Evolutionary conservation across 1,284 basidiomycete genomes (phyloP).

Genomic region (Gomphus sp.): DNA sequence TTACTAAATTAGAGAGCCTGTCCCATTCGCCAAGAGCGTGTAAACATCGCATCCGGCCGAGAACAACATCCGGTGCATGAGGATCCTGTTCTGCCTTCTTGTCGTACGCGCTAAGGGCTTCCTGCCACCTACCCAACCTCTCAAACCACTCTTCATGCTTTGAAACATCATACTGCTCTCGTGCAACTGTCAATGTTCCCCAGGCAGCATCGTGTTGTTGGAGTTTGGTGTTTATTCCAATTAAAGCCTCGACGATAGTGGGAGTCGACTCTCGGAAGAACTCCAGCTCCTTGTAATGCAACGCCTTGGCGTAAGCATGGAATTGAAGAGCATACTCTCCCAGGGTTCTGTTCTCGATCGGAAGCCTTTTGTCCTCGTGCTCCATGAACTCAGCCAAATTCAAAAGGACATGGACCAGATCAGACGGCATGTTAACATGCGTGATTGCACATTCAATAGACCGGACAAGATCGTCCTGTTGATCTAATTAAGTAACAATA

Average conservation of each 20-base stretch:
- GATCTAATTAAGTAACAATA: background rate
- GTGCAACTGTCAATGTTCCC: constrained; percentile 86
- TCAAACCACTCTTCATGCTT: constrained; percentile 98
- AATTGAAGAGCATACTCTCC: constrained; percentile 93
- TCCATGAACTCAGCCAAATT: constrained; percentile 99
- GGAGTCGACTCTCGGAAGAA: constrained; percentile 89
- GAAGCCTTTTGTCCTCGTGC: constrained; percentile 94
- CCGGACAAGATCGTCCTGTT: constrained; percentile 85
- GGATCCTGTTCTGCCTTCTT: constrained; percentile 67
- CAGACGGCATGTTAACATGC: constrained; percentile 71
- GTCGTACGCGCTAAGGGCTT: constrained; percentile 85
- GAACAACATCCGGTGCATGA: constrained; percentile 61
- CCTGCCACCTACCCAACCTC: constrained; percentile 93
- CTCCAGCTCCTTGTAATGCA: constrained; percentile 99
- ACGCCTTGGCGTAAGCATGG: constrained; percentile 94
- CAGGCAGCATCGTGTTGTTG: constrained; percentile 97
- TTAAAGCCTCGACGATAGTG: constrained; percentile 84
- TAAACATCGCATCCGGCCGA: constrained; percentile 92
- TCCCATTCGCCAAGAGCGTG: constrained; percentile 99
- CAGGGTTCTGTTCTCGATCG: constrained; percentile 88
- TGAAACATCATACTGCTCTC: constrained; percentile 76
- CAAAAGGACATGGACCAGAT: constrained; percentile 89
- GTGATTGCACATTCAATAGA: constrained; percentile 88
- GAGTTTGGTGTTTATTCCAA: constrained; percentile 94
- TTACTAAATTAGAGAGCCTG: constrained; percentile 78